A percentile compares a stretch with the other conserved stretches of the same genome.
phyloP scores from a whole-genome alignment of 129 eudicot genomes.

The Flaveria ramosissima region DNA sequence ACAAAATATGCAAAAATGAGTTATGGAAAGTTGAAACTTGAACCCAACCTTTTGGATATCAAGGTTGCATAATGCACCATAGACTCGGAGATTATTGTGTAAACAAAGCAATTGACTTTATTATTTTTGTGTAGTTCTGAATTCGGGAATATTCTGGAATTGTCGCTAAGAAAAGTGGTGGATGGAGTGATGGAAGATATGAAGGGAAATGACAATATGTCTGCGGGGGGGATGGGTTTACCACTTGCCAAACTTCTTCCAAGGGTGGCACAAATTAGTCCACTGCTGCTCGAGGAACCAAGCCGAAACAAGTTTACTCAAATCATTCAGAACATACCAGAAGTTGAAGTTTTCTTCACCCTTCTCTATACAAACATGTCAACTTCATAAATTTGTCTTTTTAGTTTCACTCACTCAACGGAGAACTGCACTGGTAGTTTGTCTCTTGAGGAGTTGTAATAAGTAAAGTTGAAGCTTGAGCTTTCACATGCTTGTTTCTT shows the following conservation, averaged over 20 bases:
- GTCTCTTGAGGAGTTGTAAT: background rate
- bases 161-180: slow-evolving; percentile 65
- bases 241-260: slow-evolving; percentile 83
- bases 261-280: slow-evolving; percentile 60
- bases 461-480: background rate
- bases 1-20: background rate
- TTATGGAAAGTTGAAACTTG: no score
- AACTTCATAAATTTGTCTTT: background rate
- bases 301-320: slow-evolving; percentile 57
- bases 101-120: no score
- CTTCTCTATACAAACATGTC: slow-evolving; percentile 75
- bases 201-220: slow-evolving; percentile 47
- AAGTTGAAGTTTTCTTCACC: slow-evolving; percentile 87
- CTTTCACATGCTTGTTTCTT: background rate
- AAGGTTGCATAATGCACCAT: no score
- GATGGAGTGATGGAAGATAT: slow-evolving; percentile 64
- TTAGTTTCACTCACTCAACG: no score
- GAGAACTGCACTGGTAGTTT: background rate
- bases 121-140: slow-evolving; percentile 55
- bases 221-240: slow-evolving; percentile 45
- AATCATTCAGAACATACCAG: slow-evolving; percentile 58
- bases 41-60: no score
- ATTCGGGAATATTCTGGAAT: slow-evolving; percentile 63
- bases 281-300: slow-evolving; percentile 63
- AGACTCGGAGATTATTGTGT: no score